Percentiles rank a stretch among this genome's conserved stretches.
These are phyloP conservation scores for Cordyceps javanica DNA, from an alignment of 2,329 filamentous ascomycete species.

Conservation along the genomic window DNA sequence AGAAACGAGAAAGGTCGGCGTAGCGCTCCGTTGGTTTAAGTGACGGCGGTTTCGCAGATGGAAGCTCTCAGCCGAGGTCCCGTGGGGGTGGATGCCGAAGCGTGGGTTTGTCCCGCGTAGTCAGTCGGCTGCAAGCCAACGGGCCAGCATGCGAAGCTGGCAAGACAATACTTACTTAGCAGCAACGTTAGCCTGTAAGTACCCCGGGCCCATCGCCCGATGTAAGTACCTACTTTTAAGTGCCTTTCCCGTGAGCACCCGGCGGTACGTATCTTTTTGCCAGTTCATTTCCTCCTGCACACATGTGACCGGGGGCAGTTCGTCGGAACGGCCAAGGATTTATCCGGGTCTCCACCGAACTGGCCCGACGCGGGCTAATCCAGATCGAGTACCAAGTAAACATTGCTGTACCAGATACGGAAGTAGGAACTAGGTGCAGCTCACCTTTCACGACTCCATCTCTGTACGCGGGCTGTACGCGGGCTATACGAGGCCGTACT, in stretches of 20 bases:
- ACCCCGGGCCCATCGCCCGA: not conserved
- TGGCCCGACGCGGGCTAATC: conserved; percentile 2
- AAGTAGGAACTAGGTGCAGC: too few relatives aligned
- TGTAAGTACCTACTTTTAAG: not conserved
- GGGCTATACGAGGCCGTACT: not conserved
- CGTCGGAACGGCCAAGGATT: not conserved
- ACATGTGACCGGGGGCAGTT: not conserved
- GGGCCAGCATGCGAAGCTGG: not conserved
- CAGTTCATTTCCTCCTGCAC: not conserved
- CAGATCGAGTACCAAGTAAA: conserved; percentile 13
- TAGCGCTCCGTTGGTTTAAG: not conserved
- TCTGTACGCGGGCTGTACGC: not conserved
- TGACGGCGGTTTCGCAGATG: conserved; percentile 3
- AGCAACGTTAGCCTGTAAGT: not conserved
- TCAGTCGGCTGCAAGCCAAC: conserved; percentile 1
- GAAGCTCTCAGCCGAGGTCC: conserved; percentile 15
- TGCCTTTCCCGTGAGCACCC: not conserved
- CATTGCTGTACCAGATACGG: conserved; percentile 1
- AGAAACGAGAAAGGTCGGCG: not conserved
- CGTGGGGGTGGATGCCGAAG: conserved; percentile 12
- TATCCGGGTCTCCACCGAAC: not conserved
- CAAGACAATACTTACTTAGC: not conserved
- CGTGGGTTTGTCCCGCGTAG: not conserved
- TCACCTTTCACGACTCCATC: not conserved
- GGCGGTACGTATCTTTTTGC: not conserved